Evolutionary conservation across 2,329 filamentous ascomycete genomes (phyloP), one percentile per base, ranked within the genome.

Genomic region (Colletotrichum lentis): DNA sequence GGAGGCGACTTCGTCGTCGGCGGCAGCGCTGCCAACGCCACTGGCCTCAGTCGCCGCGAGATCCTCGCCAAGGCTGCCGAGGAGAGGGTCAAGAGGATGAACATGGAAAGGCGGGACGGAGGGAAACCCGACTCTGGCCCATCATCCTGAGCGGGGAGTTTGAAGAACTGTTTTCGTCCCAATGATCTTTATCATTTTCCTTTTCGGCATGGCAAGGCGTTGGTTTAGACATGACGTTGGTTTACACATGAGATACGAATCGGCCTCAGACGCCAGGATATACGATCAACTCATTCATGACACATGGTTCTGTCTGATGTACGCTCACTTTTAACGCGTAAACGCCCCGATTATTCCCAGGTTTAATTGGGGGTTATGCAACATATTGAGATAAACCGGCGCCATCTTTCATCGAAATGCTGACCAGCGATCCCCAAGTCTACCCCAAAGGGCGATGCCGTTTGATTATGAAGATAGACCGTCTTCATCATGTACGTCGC

Each of bases 1-100:
- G 92, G 92, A 5, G 92, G 93, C 2, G 88, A 93, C 73, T 95
- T 91, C 78, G 89, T 93, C 18, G 83, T 93, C 16, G 90, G 90
- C 43, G 86, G 85, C 52, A 81, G 79, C 10, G 85, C 83, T 59
- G 83, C 79, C 68, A 78, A 79, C 3, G 79, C 79, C 44, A 76
- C 71, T 47, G 79, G 83, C n/a, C 75, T 93, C 77, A 91, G 83
- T 72, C 83, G 92, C 70, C 85, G 93, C 64, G 92, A 96, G 73
- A 86, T 93, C 43, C 82, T 96, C 62, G 93, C 92, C 0, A 87
- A 83, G 62, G 92, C 91, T 5, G 91, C 90, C 0, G 91, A 94
- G 78, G 89, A 91, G 74, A 83, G 89, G 70, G 76, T 87, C 73
- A 83, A 81, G 78, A 88, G 80, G 76, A 70, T 74, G 69, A 69